Conservation (phyloP, 768 basidiomycete species). For the Hebeloma cylindrosporum region DNA sequence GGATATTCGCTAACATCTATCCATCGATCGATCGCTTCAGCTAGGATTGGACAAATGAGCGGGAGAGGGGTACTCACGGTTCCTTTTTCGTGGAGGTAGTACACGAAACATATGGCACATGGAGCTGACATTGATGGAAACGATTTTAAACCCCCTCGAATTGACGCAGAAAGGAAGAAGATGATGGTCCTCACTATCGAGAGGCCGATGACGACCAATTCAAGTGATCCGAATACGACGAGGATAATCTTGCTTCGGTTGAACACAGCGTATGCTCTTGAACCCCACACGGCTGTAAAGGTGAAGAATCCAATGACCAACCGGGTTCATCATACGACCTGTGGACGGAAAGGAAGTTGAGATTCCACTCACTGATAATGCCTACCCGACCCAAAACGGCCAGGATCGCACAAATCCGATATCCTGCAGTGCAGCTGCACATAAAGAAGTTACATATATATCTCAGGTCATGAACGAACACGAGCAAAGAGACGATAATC, state of each 20-base stretch:
- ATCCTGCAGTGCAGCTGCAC: conserved; percentile 10
- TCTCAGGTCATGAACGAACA: too few relatives aligned
- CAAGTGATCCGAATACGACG: background rate
- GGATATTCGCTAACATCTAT: background rate
- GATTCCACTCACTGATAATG: conserved; percentile 4
- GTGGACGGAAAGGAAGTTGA: too few relatives aligned
- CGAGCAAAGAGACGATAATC: background rate
- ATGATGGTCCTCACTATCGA: background rate
- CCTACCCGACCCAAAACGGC: conserved; percentile 8
- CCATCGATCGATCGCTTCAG: background rate
- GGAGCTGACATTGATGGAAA: background rate
- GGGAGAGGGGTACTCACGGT: too few relatives aligned
- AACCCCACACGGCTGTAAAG: conserved; percentile 4
- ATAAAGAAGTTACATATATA: too few relatives aligned
- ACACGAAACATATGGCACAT: conserved; percentile 7
- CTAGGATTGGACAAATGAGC: too few relatives aligned
- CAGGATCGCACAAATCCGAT: conserved; percentile 8
- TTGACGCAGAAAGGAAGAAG: background rate
- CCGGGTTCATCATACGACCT: too few relatives aligned
- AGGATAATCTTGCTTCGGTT: conserved; percentile 5
- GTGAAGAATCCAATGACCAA: background rate
- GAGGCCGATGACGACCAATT: background rate
- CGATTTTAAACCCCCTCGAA: background rate
- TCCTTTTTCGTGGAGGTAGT: background rate
- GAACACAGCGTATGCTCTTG: conserved; percentile 8